Evolutionary conservation across 1,139 yeast species (phyloP).

Genomic region (Kluyveromyces marxianus): DNA sequence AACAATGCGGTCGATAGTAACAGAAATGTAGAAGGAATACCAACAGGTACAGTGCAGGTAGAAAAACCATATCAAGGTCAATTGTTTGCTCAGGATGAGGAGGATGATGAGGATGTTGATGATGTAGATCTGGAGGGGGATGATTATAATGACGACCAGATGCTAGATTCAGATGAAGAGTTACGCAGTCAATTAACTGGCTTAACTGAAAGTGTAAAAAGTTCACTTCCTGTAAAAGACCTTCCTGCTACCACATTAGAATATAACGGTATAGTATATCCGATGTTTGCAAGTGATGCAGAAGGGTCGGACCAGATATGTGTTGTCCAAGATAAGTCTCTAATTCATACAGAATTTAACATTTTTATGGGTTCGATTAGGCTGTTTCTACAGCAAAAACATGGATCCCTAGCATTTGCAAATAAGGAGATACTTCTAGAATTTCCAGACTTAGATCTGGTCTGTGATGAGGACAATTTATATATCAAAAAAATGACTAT

Average conservation of each 20-base stretch:
- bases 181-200: constrained; percentile 1
- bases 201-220: background rate
- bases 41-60: too few relatives aligned
- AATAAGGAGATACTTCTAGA: constrained; percentile 24
- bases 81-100: background rate
- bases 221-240: background rate
- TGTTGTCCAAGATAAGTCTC: constrained; percentile 19
- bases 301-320: constrained; percentile 8
- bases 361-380: constrained; percentile 23
- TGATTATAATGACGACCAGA: background rate
- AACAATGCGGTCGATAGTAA: too few relatives aligned
- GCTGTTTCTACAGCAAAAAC: constrained; percentile 18
- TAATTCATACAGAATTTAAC: constrained; percentile 18
- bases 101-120: background rate
- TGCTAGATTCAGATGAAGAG: constrained; percentile 4
- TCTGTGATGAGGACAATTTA: constrained; percentile 28
- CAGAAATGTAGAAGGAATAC: too few relatives aligned
- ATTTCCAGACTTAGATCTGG: constrained; percentile 25
- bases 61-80: too few relatives aligned
- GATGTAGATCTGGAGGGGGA: background rate
- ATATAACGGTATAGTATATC: constrained; percentile 15
- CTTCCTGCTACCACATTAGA: constrained; percentile 16
- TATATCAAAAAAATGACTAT: constrained; percentile 28
- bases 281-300: constrained; percentile 15
- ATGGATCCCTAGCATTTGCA: constrained; percentile 22